Evolutionary conservation across 2,329 filamentous ascomycete genomes (phyloP).

Genomic region (Sarocladiaceae sp.): DNA sequence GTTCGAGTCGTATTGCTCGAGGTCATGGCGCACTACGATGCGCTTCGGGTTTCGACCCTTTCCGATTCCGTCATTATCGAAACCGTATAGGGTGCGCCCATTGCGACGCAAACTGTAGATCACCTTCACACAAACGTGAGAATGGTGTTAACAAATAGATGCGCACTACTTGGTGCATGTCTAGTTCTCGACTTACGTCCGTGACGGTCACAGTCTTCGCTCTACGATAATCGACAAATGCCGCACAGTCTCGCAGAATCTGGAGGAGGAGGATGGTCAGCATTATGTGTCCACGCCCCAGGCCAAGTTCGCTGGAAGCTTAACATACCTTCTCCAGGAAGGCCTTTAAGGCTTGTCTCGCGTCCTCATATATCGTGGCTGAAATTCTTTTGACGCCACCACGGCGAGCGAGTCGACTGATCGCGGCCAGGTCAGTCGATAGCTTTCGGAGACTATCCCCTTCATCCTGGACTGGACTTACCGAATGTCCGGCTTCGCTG

Average conservation of each 20-base stretch:
- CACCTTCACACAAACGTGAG: conserved; percentile 37
- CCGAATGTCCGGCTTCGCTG: conserved; percentile 53
- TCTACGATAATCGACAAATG: conserved; percentile 48
- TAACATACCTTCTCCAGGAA: conserved; percentile 43
- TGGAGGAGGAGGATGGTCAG: conserved; percentile 19
- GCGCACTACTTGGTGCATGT: neutral
- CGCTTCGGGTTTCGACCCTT: neutral
- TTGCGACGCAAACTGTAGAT: conserved; percentile 44
- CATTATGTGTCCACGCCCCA: too few relatives aligned
- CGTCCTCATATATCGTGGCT: conserved; percentile 57
- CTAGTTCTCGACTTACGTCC: conserved; percentile 58
- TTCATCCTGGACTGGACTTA: conserved; percentile 24
- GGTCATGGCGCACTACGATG: neutral
- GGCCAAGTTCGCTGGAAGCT: neutral
- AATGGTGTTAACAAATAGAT: neutral
- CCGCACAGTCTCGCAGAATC: conserved; percentile 47
- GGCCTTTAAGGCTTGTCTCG: conserved; percentile 45
- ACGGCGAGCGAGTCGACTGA: conserved; percentile 65
- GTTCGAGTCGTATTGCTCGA: neutral
- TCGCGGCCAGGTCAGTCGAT: neutral
- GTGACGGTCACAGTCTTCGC: conserved; percentile 59
- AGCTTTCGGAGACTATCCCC: neutral
- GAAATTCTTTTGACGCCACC: conserved; percentile 76
- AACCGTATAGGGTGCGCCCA: conserved; percentile 54
- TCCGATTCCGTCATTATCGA: conserved; percentile 31